Evolutionary conservation across 257 asterid genomes (phyloP), one percentile per base, ranked within the genome.

Genomic region (Coffea eugenioides): DNA sequence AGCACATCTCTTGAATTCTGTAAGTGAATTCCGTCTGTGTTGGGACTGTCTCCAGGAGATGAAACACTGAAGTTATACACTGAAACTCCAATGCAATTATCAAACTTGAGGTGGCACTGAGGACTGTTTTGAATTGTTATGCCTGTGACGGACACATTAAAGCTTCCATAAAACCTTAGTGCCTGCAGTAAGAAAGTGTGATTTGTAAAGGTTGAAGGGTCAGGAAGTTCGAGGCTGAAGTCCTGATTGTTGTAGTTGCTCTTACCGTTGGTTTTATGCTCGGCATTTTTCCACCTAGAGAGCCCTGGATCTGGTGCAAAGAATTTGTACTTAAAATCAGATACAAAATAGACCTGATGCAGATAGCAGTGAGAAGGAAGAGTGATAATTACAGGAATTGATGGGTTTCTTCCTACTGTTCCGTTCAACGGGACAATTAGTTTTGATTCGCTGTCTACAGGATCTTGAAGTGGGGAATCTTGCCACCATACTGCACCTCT

Each of bases 401-500:
- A 84, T 79, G 89, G 93, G 41, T 76, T 84, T 59, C 51, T 78
- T 41, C 80, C 70, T 41, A 75, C 31, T 8, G 94, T 88, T 74
- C 80, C 81, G 84, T 93, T 95, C 59, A 81, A 34, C 0, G 99
- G 97, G 78, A 86, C 79, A 48, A 92, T 84, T 4, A 93, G 84
- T 75, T 92, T 94, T n/a, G 91, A 77, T 80, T 93, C 97, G 80
- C 92, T 92, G 80, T 93, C 99, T 14, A 88, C 66, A 0, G 92
- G 94, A 80, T 95, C 97, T 79, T 85, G 90, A 69, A 65, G 86
- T 0, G 97, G 84, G 14, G 87, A 57, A 57, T 83, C 87, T 71
- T 89, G 88, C 99, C 99, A 96, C 99, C 98, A 96, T 81, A 87
- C 93, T 34, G 96, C 91, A 54, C 99, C 99, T 51, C 80, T 88